Conservation (phyloP, 2,329 filamentous ascomycete genomes). For the Colletotrichum sp. region DNA sequence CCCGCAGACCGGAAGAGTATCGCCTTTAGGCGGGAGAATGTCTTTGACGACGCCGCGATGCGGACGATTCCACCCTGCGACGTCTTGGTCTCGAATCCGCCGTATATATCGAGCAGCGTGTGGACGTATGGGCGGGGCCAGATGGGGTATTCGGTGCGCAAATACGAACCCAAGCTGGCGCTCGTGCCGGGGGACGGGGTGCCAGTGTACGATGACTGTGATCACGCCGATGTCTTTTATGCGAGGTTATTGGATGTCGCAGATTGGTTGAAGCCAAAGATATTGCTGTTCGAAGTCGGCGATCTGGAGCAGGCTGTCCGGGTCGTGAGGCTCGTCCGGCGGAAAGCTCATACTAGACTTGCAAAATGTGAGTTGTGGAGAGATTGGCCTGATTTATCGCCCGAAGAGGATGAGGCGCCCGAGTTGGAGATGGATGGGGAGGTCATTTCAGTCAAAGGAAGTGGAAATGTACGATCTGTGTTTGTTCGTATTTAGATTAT, state of each 20-base stretch:
- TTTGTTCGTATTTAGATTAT: conserved; percentile 22
- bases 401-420: conserved; percentile 30
- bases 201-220: conserved; percentile 33
- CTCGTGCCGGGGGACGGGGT: conserved; percentile 61
- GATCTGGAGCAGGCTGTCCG: conserved; percentile 71
- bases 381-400: conserved; percentile 61
- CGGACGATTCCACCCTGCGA: conserved; percentile 48
- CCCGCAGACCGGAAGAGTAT: conserved; percentile 33
- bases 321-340: conserved; percentile 57
- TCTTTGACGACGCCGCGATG: conserved; percentile 51
- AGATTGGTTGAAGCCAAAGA: conserved; percentile 48
- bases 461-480: conserved; percentile 54
- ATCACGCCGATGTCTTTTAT: conserved; percentile 68
- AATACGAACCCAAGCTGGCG: conserved; percentile 81
- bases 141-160: conserved; percentile 76
- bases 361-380: conserved; percentile 71
- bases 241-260: conserved; percentile 65
- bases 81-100: conserved; percentile 86
- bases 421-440: conserved; percentile 26
- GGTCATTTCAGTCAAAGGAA: conserved; percentile 41
- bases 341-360: conserved; percentile 28
- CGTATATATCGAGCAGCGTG: conserved; percentile 75
- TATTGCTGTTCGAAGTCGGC: conserved; percentile 74
- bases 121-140: conserved; percentile 44
- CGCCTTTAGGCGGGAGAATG: conserved; percentile 51